phyloP scores from a whole-genome alignment of 495 filamentous ascomycete genomes.

The Trichoderma parareesei region DNA sequence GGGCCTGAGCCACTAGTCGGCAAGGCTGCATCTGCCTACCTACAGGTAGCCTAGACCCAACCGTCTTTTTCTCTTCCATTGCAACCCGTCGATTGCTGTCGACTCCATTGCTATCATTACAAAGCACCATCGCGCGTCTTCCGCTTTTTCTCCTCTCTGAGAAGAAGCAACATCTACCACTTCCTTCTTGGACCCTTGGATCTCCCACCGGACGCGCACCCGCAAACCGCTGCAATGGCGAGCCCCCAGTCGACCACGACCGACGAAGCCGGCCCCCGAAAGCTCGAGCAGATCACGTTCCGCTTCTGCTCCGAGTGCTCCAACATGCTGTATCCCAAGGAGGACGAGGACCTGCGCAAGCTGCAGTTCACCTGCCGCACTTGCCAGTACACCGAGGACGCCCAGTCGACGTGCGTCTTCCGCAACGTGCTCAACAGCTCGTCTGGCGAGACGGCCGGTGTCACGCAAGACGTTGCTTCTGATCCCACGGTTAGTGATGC shows the following conservation, averaged over 20 bases:
- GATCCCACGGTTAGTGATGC: slow-evolving; percentile 89
- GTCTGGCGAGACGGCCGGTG: slow-evolving; percentile 90
- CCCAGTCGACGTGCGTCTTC: slow-evolving; percentile 81
- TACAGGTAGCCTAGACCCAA: no score
- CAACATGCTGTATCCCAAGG: slow-evolving; percentile 96
- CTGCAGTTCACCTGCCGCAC: slow-evolving; percentile 67
- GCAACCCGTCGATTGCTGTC: no score
- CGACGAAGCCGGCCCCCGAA: slow-evolving; percentile 40
- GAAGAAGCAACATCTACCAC: neutral
- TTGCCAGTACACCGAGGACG: slow-evolving; percentile 80
- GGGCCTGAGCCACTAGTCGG: no score
- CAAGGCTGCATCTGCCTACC: no score
- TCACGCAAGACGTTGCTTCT: slow-evolving; percentile 89
- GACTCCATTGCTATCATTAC: no score
- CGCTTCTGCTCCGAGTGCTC: slow-evolving; percentile 97
- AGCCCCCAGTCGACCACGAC: slow-evolving; percentile 49
- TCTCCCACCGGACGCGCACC: no score
- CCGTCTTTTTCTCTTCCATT: no score
- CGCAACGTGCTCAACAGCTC: slow-evolving; percentile 83
- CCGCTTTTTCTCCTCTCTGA: no score
- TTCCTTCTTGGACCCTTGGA: neutral
- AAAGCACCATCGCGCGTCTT: no score
- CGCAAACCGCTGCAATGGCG: slow-evolving; percentile 36
- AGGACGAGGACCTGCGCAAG: slow-evolving; percentile 56
- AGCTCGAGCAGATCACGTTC: slow-evolving; percentile 77